Evolutionary conservation across 208 protist genomes (phyloP), one percentile per base, ranked within the genome.

Genomic region (Wallacemonas sp.): DNA sequence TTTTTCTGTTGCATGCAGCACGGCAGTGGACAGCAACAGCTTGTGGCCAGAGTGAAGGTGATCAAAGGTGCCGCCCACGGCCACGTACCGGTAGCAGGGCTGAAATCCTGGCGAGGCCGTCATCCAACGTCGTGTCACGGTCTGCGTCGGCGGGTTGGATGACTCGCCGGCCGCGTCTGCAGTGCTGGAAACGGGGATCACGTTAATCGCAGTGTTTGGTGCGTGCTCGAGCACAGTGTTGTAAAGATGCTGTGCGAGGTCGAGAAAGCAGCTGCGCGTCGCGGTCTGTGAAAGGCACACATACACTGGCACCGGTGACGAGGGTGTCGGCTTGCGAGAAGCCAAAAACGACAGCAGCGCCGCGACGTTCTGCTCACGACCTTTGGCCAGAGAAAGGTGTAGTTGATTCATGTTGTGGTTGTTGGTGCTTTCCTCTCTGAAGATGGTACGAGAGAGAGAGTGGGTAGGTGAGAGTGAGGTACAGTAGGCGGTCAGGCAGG

Each of bases 11-110:
- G 85, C 64, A 68, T 92, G 72, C 32, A 97, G 81, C 0, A 78
- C 45, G 10, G 89, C 83, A 12, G 80, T 86, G 1, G 92, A 87
- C 26, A 97, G 77, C 5, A 97, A 73, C 32, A 97, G 58, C 58
- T 94, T 94, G 70, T 97, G 92, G 27, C 92, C 92, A 1, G 71
- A 78, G 75, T 97, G 92, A 9, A 97, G 79, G 36, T 83, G 87
- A 55, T 97, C 92, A 63, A 97, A 97, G 17, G 92, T 97, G 39
- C 92, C 92, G 19, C 92, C 92, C 24, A 97, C 76, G 10, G 87
- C 92, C 8, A 95, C 88, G 68, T 89, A 79, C 13, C 67, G 64
- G 71, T 89, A 95, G 27, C 79, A 32, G 0, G 81, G 86, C 21
- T 63, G 24, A 57, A 93, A 95, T 17, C 76, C 87, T 0, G 54